These are phyloP conservation scores for Aspergillus cavernicola DNA, from an alignment of 495 filamentous ascomycete species.

Conservation along the genomic window DNA sequence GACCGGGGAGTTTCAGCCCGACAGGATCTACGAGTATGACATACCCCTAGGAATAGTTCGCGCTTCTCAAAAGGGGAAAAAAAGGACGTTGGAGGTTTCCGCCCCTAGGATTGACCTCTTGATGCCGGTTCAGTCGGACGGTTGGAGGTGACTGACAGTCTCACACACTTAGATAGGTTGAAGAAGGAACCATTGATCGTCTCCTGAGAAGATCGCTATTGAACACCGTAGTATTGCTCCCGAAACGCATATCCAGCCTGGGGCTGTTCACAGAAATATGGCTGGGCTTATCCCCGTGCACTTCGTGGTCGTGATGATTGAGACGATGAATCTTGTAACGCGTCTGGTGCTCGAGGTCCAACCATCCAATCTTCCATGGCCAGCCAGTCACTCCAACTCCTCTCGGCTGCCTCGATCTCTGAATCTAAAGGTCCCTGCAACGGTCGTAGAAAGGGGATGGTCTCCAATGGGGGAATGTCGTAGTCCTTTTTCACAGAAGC, in stretches of 20 bases:
- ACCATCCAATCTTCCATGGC: slow-evolving; percentile 57
- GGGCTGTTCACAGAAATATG: too few relatives aligned
- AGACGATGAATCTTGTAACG: slow-evolving; percentile 43
- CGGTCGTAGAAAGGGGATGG: slow-evolving; percentile 80
- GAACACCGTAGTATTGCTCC: slow-evolving; percentile 2
- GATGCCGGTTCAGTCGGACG: too few relatives aligned
- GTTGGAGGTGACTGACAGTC: too few relatives aligned
- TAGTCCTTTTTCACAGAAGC: slow-evolving; percentile 82
- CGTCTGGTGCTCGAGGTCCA: slow-evolving; percentile 55
- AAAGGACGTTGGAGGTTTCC: too few relatives aligned
- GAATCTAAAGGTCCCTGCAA: slow-evolving; percentile 67
- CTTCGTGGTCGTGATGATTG: slow-evolving; percentile 36
- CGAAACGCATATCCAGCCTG: slow-evolving; percentile 4
- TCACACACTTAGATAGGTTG: background rate
- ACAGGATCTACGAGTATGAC: too few relatives aligned
- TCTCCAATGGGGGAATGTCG: slow-evolving; percentile 76
- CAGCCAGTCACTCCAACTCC: slow-evolving; percentile 53
- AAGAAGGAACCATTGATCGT: background rate
- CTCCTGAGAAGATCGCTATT: background rate
- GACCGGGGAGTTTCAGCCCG: too few relatives aligned
- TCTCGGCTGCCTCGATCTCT: slow-evolving; percentile 82
- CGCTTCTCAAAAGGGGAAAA: too few relatives aligned
- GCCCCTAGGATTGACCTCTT: too few relatives aligned
- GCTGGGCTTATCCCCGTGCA: slow-evolving; percentile 21
- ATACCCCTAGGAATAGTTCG: too few relatives aligned